phyloP scores from a whole-genome alignment of 2,329 filamentous ascomycete genomes.

The Endoconidiophora polonica region DNA sequence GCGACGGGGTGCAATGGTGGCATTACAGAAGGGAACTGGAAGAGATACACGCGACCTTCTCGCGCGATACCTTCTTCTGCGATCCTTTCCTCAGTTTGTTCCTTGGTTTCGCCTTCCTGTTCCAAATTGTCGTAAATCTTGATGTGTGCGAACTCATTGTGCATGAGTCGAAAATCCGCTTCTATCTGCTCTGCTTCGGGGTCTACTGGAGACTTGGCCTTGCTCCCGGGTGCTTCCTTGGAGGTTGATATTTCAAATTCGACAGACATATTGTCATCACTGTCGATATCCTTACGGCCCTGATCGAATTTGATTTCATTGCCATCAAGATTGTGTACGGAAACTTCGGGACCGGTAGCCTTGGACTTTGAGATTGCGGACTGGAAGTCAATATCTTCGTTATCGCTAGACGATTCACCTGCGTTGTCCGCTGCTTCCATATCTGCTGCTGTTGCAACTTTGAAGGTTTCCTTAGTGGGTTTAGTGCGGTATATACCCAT shows the following conservation, averaged over 20 bases:
- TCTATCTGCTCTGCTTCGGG: conserved; percentile 19
- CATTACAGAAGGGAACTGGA: conserved; percentile 47
- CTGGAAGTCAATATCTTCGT: conserved; percentile 13
- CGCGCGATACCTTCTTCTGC: conserved; percentile 7
- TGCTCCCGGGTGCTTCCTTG: conserved; percentile 17
- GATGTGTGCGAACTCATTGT: conserved; percentile 22
- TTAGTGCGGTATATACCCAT: conserved; percentile 33
- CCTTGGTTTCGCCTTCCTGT: conserved; percentile 11
- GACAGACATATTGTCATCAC: conserved; percentile 16
- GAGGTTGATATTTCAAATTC: conserved; percentile 15
- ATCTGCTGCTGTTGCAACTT: conserved; percentile 10
- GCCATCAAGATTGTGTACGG: conserved; percentile 33
- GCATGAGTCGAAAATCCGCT: conserved; percentile 26
- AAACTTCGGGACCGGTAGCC: conserved; percentile 28
- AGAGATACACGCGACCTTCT: conserved; percentile 44
- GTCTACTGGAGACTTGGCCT: conserved; percentile 13
- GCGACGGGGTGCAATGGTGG: conserved; percentile 30
- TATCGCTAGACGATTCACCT: conserved; percentile 9
- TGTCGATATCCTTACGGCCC: conserved; percentile 17
- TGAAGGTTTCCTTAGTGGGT: conserved; percentile 10
- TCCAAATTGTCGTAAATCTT: conserved; percentile 7
- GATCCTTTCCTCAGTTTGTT: conserved; percentile 13
- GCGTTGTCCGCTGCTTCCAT: conserved; percentile 10
- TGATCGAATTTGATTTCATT: conserved; percentile 29
- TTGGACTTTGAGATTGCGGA: conserved; percentile 12